Evolutionary conservation across 1,284 basidiomycete genomes (phyloP), one percentile per base, ranked within the genome.

Genomic region (Calocybe gambosa): DNA sequence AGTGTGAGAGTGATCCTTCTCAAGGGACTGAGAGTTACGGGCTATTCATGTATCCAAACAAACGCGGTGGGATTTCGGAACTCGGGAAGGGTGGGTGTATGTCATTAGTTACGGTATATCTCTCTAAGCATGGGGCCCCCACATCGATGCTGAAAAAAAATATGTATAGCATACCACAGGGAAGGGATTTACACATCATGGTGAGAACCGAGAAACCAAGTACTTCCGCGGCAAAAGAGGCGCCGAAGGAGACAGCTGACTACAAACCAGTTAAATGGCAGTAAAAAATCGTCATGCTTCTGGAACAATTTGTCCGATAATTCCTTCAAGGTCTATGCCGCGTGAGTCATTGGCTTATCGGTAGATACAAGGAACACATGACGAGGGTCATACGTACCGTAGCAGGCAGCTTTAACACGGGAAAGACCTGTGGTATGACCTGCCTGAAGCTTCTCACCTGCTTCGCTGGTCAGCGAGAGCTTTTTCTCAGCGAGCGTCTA

Each of bases 371-470:
- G 29, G n/a, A 41, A 5, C 41, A 39, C 25, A 19, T 37, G 40
- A 25, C 42, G 12, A 36, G 9, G 16, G 3, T 9, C n/a, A 19
- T 31, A 52, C 55, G 41, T 15, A 56, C 56, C 55, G 28, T 47
- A 45, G 29, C 53, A 55, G 26, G 55, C 55, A 26, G 39, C 47
- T 33, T 52, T 54, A 13, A 44, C 47, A 12, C 47, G 45, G 18
- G 55, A 50, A 26, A 58, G 47, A 13, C 55, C 56, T 7, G 53
- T 42, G 16, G 55, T 48, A 36, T 56, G 56, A 9, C 46, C 47
- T 18, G 20, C 45, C 21, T 56, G 50, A 10, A 45, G 39, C 19
- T 52, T 55, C 35, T 45, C 42, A 3, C 42, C 50, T 5, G 38
- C 45, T 40, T 55, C 48, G n/a, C 33, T 37, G 28, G 53, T 56